Percentiles rank a stretch among this genome's conserved stretches.
Conservation (phyloP, 805 yeast genomes). For the Kluyveromyces nonfermentans region DNA sequence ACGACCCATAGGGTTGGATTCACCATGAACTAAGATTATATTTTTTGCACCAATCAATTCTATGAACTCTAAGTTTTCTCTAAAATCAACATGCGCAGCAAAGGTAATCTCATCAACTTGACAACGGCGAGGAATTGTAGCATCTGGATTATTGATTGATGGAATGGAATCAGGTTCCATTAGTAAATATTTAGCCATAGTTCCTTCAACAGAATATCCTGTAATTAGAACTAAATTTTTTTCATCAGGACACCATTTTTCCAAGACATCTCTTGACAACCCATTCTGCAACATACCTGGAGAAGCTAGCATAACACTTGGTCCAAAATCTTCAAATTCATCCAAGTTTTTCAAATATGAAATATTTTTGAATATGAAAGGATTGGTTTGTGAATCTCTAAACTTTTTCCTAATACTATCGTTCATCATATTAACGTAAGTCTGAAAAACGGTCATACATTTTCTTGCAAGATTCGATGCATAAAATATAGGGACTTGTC, state of each 20-base stretch:
- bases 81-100: slow-evolving; percentile 99
- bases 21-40: slow-evolving; percentile 93
- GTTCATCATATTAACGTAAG: slow-evolving; percentile 96
- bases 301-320: slow-evolving; percentile 91
- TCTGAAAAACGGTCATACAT: slow-evolving; percentile 95
- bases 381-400: slow-evolving; percentile 73
- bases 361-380: slow-evolving; percentile 82
- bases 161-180: slow-evolving; percentile 90
- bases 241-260: slow-evolving; percentile 96
- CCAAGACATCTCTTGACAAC: slow-evolving; percentile 80
- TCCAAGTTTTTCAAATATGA: slow-evolving; percentile 73
- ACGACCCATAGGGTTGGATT: slow-evolving; percentile 97
- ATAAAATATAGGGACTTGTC: slow-evolving; percentile 69
- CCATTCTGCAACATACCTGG: slow-evolving; percentile 99
- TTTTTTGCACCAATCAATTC: slow-evolving; percentile 78
- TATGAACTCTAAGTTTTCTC: slow-evolving; percentile 85
- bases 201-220: slow-evolving; percentile 97
- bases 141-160: slow-evolving; percentile 69
- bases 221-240: slow-evolving; percentile 81
- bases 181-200: slow-evolving; percentile 85
- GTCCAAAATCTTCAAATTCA: slow-evolving; percentile 84
- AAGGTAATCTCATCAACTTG: slow-evolving; percentile 89
- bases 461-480: slow-evolving; percentile 91
- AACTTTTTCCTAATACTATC: slow-evolving; percentile 71
- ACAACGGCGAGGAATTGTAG: slow-evolving; percentile 77